phyloP scores from a whole-genome alignment of 208 protist species.

The Wallacemonas sp. region DNA sequence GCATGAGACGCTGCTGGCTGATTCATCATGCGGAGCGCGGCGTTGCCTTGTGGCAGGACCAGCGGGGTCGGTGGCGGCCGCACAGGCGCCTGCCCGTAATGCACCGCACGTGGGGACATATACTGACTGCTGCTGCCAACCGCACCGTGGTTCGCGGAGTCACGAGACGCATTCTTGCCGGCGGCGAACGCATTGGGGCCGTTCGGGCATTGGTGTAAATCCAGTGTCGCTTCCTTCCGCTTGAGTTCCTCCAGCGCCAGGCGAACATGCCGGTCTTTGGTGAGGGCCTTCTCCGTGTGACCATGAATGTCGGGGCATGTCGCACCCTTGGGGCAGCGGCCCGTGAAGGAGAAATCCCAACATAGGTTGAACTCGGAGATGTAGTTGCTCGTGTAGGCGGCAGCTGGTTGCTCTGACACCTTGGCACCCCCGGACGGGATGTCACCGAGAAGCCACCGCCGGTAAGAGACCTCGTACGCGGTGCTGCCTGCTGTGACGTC shows the following conservation, averaged over 20 bases:
- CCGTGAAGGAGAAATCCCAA: conserved; percentile 52
- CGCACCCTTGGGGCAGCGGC: conserved; percentile 34
- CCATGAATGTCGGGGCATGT: conserved; percentile 46
- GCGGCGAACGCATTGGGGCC: background rate
- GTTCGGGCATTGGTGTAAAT: background rate
- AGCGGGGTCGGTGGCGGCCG: conserved; percentile 9
- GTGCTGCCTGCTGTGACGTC: conserved; percentile 46
- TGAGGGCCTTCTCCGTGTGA: conserved; percentile 42
- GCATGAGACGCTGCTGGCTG: background rate
- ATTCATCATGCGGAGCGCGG: background rate
- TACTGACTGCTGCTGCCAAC: background rate
- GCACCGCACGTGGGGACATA: no score
- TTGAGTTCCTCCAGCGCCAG: conserved; percentile 42
- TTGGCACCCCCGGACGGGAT: background rate
- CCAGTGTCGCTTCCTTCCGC: conserved; percentile 25
- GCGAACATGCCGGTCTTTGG: conserved; percentile 47
- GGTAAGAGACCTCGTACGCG: conserved; percentile 54
- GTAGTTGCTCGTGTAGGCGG: conserved; percentile 42
- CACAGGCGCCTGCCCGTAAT: conserved; percentile 5
- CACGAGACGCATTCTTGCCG: background rate
- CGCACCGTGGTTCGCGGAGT: background rate
- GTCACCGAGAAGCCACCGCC: conserved; percentile 43
- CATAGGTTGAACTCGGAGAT: conserved; percentile 50
- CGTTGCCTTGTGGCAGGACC: conserved; percentile 5
- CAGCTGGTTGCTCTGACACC: background rate